Percentiles rank a stretch among this genome's conserved stretches.
phyloP scores from a whole-genome alignment of 768 basidiomycete genomes.

The Suillus weaverae region DNA sequence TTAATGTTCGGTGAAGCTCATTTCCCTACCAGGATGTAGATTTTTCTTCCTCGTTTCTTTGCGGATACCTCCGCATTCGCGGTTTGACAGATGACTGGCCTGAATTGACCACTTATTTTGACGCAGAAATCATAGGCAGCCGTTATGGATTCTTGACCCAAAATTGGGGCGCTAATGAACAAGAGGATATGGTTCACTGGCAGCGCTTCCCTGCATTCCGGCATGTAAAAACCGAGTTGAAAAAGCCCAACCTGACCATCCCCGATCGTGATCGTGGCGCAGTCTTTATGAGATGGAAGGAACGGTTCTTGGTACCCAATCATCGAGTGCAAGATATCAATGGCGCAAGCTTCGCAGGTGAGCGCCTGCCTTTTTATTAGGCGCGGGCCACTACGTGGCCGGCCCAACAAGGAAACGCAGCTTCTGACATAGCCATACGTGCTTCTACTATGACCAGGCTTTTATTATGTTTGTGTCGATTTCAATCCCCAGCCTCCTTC shows the following conservation, averaged over 20 bases:
- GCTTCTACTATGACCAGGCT: slow-evolving; percentile 49
- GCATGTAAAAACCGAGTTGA: slow-evolving; percentile 76
- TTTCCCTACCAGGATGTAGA: slow-evolving; percentile 74
- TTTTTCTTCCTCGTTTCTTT: slow-evolving; percentile 79
- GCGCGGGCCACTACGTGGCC: slow-evolving; percentile 1
- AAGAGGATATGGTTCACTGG: slow-evolving; percentile 95
- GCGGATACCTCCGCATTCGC: slow-evolving; percentile 90
- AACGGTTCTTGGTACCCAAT: slow-evolving; percentile 93
- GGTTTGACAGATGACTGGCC: slow-evolving; percentile 94
- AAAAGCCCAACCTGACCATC: slow-evolving; percentile 76
- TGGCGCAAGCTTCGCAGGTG: slow-evolving; percentile 93
- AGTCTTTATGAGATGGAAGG: slow-evolving; percentile 97
- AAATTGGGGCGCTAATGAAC: slow-evolving; percentile 88
- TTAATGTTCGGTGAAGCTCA: background rate
- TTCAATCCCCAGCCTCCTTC: slow-evolving; percentile 65
- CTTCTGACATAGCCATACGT: slow-evolving; percentile 18
- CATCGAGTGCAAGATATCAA: slow-evolving; percentile 92
- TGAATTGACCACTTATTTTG: slow-evolving; percentile 94
- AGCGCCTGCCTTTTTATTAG: slow-evolving; percentile 26
- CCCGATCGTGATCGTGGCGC: slow-evolving; percentile 74
- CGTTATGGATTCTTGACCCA: slow-evolving; percentile 89
- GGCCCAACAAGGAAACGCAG: slow-evolving; percentile 4
- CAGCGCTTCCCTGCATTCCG: slow-evolving; percentile 88
- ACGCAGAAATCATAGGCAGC: slow-evolving; percentile 92
- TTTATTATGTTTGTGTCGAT: slow-evolving; percentile 95